phyloP scores from a whole-genome alignment of 1,284 basidiomycete genomes.

The Anthracocystis setariae region DNA sequence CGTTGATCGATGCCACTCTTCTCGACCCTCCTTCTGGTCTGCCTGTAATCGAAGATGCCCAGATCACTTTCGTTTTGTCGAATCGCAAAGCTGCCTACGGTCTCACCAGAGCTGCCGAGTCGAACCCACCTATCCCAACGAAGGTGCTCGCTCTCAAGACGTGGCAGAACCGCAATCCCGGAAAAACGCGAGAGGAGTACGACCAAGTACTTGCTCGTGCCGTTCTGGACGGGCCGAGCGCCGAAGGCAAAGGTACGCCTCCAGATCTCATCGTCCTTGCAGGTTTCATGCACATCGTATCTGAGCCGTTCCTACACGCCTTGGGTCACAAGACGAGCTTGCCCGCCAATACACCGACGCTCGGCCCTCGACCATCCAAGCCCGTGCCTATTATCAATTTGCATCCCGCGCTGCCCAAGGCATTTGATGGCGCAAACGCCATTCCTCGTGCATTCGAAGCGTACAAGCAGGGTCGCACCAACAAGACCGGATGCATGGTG shows the following conservation, averaged over 20 bases:
- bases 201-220: constrained; percentile 82
- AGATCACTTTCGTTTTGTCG: constrained; percentile 85
- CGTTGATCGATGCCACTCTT: constrained; percentile 86
- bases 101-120: constrained; percentile 80
- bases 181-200: constrained; percentile 83
- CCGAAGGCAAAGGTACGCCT: constrained; percentile 28
- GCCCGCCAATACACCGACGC: constrained; percentile 33
- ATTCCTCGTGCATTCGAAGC: constrained; percentile 90
- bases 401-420: constrained; percentile 92
- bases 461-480: constrained; percentile 75
- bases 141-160: constrained; percentile 85
- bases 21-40: constrained; percentile 71
- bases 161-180: constrained; percentile 77
- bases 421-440: constrained; percentile 91
- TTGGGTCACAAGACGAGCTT: constrained; percentile 56
- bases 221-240: constrained; percentile 71
- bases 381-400: constrained; percentile 91
- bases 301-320: constrained; percentile 70
- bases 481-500: constrained; percentile 85
- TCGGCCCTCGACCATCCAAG: constrained; percentile 49
- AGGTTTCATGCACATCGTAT: constrained; percentile 96
- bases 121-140: constrained; percentile 78
- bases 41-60: constrained; percentile 69
- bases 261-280: constrained; percentile 92
- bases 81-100: constrained; percentile 93